These are phyloP conservation scores for Fomitopsis serialis DNA, from an alignment of 768 basidiomycete genomes.

Conservation along the genomic window DNA sequence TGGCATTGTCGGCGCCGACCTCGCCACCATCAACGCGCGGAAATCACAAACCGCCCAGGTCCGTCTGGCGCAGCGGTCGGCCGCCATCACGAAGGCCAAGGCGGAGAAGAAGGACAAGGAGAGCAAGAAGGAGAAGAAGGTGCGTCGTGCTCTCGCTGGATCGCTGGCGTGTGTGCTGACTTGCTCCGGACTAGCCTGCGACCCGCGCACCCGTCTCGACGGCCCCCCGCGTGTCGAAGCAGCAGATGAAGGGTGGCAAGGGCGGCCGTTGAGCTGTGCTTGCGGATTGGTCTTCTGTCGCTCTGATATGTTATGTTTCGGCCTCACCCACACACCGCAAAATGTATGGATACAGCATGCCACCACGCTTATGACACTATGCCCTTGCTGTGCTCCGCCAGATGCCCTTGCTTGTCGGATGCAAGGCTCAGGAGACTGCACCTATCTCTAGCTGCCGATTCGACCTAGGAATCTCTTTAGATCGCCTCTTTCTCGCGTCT, in stretches of 20 bases:
- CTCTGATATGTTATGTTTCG: background rate
- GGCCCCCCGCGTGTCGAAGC: constrained; percentile 88
- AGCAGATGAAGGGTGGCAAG: constrained; percentile 94
- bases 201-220: constrained; percentile 44
- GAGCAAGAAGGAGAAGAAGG: constrained; percentile 77
- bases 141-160: constrained; percentile 25
- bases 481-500: no score
- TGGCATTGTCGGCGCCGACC: constrained; percentile 96
- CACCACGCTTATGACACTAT: constrained; percentile 3
- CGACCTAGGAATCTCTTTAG: no score
- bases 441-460: no score
- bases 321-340: background rate
- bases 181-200: constrained; percentile 33
- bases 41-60: constrained; percentile 88
- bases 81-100: constrained; percentile 93
- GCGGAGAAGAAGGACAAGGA: constrained; percentile 96
- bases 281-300: background rate
- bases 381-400: background rate
- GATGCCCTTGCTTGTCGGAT: no score
- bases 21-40: constrained; percentile 84
- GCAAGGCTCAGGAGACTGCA: no score
- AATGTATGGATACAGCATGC: constrained; percentile 8
- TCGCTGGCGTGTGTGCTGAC: background rate
- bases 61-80: constrained; percentile 72
- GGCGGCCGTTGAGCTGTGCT: constrained; percentile 51